phyloP scores from a whole-genome alignment of 2,329 filamentous ascomycete species.

The Pseudogymnoascus sp. region DNA sequence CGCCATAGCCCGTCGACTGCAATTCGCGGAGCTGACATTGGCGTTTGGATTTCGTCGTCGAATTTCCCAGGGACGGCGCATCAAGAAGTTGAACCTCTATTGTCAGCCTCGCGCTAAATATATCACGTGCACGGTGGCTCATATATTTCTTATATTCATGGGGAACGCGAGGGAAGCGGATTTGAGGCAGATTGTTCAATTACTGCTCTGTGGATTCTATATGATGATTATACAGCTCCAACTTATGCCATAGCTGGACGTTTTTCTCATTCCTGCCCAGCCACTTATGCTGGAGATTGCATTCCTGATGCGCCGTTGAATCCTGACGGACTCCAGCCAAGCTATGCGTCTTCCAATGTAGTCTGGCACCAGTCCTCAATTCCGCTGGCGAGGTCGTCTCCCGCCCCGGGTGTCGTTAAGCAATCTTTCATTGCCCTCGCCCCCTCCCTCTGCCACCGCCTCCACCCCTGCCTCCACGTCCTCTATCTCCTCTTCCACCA shows the following conservation, averaged over 20 bases:
- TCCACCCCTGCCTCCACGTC: constrained; percentile 41
- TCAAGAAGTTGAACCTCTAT: background rate
- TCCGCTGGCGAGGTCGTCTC: constrained; percentile 16
- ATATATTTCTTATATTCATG: constrained; percentile 4
- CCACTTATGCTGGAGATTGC: background rate
- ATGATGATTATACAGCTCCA: constrained; percentile 6
- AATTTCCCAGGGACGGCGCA: background rate
- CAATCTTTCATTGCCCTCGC: background rate
- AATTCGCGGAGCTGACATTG: constrained; percentile 30
- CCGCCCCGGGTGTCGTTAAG: constrained; percentile 15
- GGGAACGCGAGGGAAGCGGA: background rate
- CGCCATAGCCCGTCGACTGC: constrained; percentile 54
- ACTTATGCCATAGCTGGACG: background rate
- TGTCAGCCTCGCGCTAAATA: background rate
- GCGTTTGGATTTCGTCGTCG: constrained; percentile 8
- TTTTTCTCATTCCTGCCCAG: background rate
- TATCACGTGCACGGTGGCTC: background rate
- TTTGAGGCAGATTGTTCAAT: background rate
- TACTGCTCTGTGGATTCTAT: constrained; percentile 5
- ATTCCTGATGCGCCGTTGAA: constrained; percentile 2
- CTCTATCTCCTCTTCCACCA: constrained; percentile 43
- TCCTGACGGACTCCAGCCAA: background rate
- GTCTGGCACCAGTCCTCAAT: constrained; percentile 1
- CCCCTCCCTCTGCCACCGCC: constrained; percentile 31
- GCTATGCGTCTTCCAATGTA: constrained; percentile 5